phyloP scores from a whole-genome alignment of 2,329 filamentous ascomycete genomes.

The Talaromyces pinophilus region DNA sequence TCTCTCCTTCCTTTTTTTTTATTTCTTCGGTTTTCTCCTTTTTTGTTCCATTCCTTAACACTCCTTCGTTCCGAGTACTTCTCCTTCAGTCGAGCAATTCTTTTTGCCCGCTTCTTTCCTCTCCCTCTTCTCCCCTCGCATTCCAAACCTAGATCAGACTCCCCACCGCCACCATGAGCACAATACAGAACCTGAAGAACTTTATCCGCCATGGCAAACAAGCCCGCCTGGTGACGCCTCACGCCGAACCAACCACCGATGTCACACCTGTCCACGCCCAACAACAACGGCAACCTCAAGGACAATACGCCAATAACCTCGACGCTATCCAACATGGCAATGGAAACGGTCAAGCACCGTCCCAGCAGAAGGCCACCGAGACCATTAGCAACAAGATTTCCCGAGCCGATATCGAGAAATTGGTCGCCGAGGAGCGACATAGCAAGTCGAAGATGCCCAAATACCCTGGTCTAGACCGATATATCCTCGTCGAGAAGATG shows the following conservation, averaged over 20 bases:
- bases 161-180: slow-evolving; percentile 54
- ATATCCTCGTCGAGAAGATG: slow-evolving; percentile 92
- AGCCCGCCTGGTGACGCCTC: slow-evolving; percentile 68
- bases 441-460: slow-evolving; percentile 80
- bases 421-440: slow-evolving; percentile 89
- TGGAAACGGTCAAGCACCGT: slow-evolving; percentile 64
- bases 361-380: slow-evolving; percentile 63
- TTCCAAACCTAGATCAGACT: neutral
- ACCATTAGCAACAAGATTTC: slow-evolving; percentile 49
- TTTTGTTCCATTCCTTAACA: neutral
- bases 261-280: slow-evolving; percentile 66
- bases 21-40: neutral
- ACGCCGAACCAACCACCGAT: slow-evolving; percentile 63
- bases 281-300: slow-evolving; percentile 57
- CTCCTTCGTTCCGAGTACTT: neutral
- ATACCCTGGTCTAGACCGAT: slow-evolving; percentile 83
- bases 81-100: neutral
- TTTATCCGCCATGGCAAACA: slow-evolving; percentile 98
- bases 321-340: slow-evolving; percentile 64
- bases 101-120: neutral
- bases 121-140: slow-evolving; percentile 1
- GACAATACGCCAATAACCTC: slow-evolving; percentile 56
- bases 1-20: neutral
- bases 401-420: slow-evolving; percentile 70
- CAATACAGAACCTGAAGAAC: slow-evolving; percentile 95